A percentile compares a stretch with the other conserved stretches of the same genome.
phyloP scores from a whole-genome alignment of 306 rosid genomes.

The Rosa rugosa region DNA sequence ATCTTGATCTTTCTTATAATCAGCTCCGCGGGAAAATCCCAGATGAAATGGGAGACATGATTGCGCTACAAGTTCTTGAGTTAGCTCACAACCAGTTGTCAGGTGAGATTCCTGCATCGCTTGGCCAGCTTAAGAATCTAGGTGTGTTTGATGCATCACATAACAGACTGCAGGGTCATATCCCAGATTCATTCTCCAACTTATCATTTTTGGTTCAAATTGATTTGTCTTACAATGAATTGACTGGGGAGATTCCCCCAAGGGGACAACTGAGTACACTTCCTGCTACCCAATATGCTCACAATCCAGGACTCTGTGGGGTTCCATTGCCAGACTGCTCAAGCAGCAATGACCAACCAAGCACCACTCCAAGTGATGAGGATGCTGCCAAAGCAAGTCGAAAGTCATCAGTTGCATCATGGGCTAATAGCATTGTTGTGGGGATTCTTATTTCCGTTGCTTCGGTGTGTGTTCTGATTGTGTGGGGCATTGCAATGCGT shows the following conservation, averaged over 20 bases:
- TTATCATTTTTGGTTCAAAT: slow-evolving; percentile 90
- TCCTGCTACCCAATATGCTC: slow-evolving; percentile 84
- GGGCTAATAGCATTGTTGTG: slow-evolving; percentile 83
- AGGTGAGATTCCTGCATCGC: slow-evolving; percentile 84
- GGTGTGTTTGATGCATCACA: slow-evolving; percentile 45
- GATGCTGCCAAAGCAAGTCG: slow-evolving; percentile 42
- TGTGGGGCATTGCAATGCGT: slow-evolving; percentile 93
- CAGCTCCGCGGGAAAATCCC: slow-evolving; percentile 90
- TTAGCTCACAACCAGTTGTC: slow-evolving; percentile 90
- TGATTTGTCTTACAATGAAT: slow-evolving; percentile 82
- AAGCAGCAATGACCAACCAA: slow-evolving; percentile 42
- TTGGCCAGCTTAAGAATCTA: slow-evolving; percentile 75
- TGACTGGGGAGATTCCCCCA: slow-evolving; percentile 84
- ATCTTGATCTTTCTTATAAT: slow-evolving; percentile 91
- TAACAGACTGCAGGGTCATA: neutral
- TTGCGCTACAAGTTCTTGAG: slow-evolving; percentile 89
- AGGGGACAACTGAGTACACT: slow-evolving; percentile 94
- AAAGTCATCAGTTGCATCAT: slow-evolving; percentile 52
- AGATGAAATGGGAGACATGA: slow-evolving; percentile 88
- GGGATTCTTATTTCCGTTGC: slow-evolving; percentile 86
- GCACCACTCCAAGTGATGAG: slow-evolving; percentile 33
- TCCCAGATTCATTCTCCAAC: slow-evolving; percentile 93
- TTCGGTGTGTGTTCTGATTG: slow-evolving; percentile 70
- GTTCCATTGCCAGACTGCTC: slow-evolving; percentile 82
- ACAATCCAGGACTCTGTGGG: slow-evolving; percentile 96